A percentile compares a stretch with the other conserved stretches of the same genome.
Evolutionary conservation across 768 basidiomycete species (phyloP).

Genomic region (Favolaschia claudopus): DNA sequence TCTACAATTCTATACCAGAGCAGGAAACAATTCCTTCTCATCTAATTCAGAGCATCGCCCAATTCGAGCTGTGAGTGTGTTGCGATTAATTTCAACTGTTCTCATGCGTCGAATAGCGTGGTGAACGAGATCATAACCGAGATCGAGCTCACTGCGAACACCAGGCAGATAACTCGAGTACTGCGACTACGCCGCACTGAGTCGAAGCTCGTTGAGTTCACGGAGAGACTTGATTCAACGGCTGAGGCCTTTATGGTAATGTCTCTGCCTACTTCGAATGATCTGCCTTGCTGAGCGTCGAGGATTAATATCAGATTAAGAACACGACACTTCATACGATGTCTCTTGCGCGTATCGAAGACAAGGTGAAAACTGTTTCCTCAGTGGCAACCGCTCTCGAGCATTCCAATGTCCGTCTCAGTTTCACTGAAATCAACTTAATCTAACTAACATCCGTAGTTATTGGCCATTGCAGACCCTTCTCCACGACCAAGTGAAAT

Average conservation of each 20-base stretch:
- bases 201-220: neutral
- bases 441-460: too few relatives aligned
- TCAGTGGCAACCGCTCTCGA: neutral
- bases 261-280: too few relatives aligned
- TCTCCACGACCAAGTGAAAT: neutral
- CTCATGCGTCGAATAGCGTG: too few relatives aligned
- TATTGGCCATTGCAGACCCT: too few relatives aligned
- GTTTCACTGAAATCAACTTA: neutral
- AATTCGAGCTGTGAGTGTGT: conserved; percentile 8
- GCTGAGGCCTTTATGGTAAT: neutral
- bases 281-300: too few relatives aligned
- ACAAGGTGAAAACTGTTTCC: neutral
- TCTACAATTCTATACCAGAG: neutral
- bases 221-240: neutral
- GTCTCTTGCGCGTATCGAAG: neutral
- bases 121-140: neutral
- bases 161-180: neutral
- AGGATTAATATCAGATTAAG: too few relatives aligned
- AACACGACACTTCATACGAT: neutral
- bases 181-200: conserved; percentile 1
- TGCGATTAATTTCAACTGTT: too few relatives aligned
- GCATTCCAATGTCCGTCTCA: neutral
- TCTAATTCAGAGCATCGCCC: neutral
- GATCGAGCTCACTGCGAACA: neutral
- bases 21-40: neutral